Conservation (phyloP, 1,284 basidiomycete genomes). For the Gymnopus androsaceus region DNA sequence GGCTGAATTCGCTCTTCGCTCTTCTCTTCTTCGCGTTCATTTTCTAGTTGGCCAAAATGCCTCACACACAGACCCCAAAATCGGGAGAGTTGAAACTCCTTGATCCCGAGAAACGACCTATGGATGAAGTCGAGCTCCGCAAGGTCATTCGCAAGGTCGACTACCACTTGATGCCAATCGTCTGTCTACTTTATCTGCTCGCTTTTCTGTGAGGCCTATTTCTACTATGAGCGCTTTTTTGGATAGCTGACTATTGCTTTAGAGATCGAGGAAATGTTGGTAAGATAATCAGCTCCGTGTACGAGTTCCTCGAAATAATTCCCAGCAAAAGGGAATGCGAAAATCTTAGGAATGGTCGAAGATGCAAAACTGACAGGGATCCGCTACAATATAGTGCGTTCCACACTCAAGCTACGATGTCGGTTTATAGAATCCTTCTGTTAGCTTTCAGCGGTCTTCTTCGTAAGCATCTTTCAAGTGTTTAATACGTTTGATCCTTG, state of each 20-base stretch:
- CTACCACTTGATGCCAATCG: conserved; percentile 4
- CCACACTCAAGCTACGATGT: background rate
- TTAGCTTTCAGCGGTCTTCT: conserved; percentile 2
- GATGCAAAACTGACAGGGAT: conserved; percentile 3
- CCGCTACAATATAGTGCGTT: conserved; percentile 6
- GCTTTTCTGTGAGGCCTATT: conserved; percentile 1
- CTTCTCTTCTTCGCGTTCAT: background rate
- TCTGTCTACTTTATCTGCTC: background rate
- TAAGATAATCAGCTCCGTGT: background rate
- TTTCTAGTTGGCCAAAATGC: background rate
- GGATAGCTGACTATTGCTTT: background rate
- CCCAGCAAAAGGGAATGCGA: conserved; percentile 5
- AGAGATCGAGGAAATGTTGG: conserved; percentile 5
- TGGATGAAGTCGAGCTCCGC: conserved; percentile 2
- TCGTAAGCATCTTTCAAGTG: background rate
- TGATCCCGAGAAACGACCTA: conserved; percentile 6
- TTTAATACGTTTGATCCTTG: background rate
- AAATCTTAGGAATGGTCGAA: conserved; percentile 4
- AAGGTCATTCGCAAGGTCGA: conserved; percentile 3
- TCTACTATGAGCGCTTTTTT: background rate
- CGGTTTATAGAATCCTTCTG: background rate
- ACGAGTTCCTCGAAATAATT: no score
- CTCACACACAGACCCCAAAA: background rate
- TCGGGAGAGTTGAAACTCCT: conserved; percentile 4
- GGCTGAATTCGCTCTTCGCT: background rate